A percentile compares a stretch with the other conserved stretches of the same genome.
These are phyloP conservation scores for Lachancea lanzarotensis DNA, from an alignment of 805 yeast species.

Conservation along the genomic window DNA sequence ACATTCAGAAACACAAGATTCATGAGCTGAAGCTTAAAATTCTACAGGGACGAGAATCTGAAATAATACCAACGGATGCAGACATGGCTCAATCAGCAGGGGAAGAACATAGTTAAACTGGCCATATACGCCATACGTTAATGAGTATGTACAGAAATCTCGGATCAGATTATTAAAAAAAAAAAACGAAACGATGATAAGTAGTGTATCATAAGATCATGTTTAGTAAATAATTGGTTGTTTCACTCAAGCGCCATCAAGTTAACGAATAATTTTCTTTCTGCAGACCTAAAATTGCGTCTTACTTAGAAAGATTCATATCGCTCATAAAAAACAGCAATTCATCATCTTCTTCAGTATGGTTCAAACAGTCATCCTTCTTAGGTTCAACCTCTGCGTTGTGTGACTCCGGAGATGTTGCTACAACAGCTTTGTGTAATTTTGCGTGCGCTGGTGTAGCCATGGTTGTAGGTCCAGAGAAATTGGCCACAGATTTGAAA, in stretches of 20 bases:
- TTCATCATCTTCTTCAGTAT: conserved; percentile 57
- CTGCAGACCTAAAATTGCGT: not conserved
- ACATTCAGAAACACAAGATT: conserved; percentile 31
- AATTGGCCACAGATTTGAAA: conserved; percentile 24
- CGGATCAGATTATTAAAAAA: not conserved
- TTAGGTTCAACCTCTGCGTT: conserved; percentile 4
- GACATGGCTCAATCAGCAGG: not conserved
- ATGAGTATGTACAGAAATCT: not conserved
- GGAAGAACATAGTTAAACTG: not conserved
- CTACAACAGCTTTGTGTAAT: conserved; percentile 19
- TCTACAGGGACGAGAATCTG: conserved; percentile 11
- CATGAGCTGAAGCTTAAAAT: conserved; percentile 29
- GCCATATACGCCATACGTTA: not conserved
- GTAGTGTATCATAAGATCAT: not conserved
- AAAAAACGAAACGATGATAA: not conserved
- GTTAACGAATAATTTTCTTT: not conserved
- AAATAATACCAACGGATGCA: not conserved
- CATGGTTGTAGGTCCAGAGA: conserved; percentile 29
- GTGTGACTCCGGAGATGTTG: conserved; percentile 1
- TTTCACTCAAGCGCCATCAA: not conserved
- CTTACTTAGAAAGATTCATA: conserved; percentile 43
- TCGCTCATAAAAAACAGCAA: conserved; percentile 68
- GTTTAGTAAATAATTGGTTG: not conserved
- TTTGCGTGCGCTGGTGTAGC: conserved; percentile 32
- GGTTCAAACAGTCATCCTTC: conserved; percentile 30